Evolutionary conservation across 148 eudicot genomes (phyloP).

Genomic region (Vaccinium darrowii): DNA sequence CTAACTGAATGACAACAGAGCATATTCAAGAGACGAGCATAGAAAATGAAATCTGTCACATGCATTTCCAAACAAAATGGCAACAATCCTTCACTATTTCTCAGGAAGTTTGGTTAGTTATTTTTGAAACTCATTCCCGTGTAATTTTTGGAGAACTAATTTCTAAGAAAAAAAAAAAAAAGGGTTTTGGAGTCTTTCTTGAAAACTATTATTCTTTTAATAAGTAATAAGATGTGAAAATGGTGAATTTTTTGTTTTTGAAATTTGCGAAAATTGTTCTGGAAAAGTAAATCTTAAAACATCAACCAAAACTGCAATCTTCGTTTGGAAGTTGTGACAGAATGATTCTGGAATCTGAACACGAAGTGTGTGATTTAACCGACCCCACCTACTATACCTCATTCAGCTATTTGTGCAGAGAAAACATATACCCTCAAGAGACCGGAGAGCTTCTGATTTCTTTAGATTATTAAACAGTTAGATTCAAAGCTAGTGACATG

Average conservation of each 20-base stretch:
- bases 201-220: not conserved
- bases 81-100: not conserved
- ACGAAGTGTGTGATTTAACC: not conserved
- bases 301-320: not conserved
- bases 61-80: not conserved
- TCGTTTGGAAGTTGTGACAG: not conserved
- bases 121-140: not conserved
- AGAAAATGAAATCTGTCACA: not conserved
- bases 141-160: not conserved
- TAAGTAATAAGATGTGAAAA: not conserved
- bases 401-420: not conserved
- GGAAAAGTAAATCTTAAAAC: not conserved
- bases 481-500: not conserved
- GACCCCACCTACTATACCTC: not conserved
- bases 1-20: constrained; percentile 1
- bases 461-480: not conserved
- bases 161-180: not conserved
- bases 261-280: not conserved
- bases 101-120: not conserved
- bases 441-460: not conserved
- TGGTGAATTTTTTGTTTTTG: not conserved
- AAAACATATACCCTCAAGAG: not conserved
- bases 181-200: not conserved
- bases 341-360: not conserved
- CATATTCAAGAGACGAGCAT: not conserved